Conservation (phyloP, 768 basidiomycete genomes). For the Tricholoma terreum region DNA sequence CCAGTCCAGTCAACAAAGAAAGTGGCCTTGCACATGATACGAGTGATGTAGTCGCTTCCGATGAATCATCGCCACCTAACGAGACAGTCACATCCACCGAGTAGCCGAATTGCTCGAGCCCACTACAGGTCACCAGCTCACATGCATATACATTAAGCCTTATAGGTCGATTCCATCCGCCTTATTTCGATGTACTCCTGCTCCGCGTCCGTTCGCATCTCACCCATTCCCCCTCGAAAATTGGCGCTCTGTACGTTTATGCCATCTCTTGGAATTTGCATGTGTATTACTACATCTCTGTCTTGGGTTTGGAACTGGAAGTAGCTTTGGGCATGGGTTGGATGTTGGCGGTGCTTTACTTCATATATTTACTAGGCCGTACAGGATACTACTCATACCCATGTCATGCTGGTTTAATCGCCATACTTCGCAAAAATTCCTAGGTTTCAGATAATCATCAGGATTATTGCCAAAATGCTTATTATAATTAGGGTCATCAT, state of each 20-base stretch:
- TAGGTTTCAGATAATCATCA: slow-evolving; percentile 1
- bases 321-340: slow-evolving; percentile 13
- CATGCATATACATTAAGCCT: slow-evolving; percentile 17
- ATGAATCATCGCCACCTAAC: slow-evolving; percentile 16
- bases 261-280: slow-evolving; percentile 37
- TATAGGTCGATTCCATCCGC: slow-evolving; percentile 10
- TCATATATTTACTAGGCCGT: slow-evolving; percentile 4
- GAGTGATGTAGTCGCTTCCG: slow-evolving; percentile 28
- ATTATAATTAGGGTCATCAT: too few relatives aligned
- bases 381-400: slow-evolving; percentile 4
- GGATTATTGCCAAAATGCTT: background rate
- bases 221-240: slow-evolving; percentile 20
- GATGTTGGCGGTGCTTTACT: slow-evolving; percentile 10
- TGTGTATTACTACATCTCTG: slow-evolving; percentile 30
- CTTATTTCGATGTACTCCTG: slow-evolving; percentile 11
- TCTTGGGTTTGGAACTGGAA: slow-evolving; percentile 15
- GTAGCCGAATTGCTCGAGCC: slow-evolving; percentile 4
- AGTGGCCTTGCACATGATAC: slow-evolving; percentile 45
- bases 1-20: slow-evolving; percentile 65
- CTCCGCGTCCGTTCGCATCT: slow-evolving; percentile 16
- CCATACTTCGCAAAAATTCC: background rate
- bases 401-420: slow-evolving; percentile 2
- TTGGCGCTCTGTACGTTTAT: slow-evolving; percentile 25
- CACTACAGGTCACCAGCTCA: background rate
- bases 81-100: slow-evolving; percentile 10